Conservation (phyloP, 768 basidiomycete genomes). For the Mycena filopes region DNA sequence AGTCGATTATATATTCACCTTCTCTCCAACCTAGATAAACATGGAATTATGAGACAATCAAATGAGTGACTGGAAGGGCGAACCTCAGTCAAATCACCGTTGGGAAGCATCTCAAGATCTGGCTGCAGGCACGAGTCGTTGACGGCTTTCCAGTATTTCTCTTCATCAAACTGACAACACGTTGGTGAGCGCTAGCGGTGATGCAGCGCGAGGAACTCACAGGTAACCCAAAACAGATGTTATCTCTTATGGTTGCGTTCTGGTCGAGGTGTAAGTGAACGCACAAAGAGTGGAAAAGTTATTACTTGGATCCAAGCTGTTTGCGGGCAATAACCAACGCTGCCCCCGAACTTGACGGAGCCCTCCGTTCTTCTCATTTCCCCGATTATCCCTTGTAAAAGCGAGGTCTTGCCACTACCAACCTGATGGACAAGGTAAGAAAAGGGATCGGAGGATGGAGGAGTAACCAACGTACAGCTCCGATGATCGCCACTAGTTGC, state of each 20-base stretch:
- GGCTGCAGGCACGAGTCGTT: slow-evolving; percentile 81
- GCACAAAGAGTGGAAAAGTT: slow-evolving; percentile 8
- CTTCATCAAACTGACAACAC: slow-evolving; percentile 67
- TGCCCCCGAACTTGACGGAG: slow-evolving; percentile 76
- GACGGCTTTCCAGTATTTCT: slow-evolving; percentile 85
- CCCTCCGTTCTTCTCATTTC: slow-evolving; percentile 85
- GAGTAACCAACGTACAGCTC: slow-evolving; percentile 53
- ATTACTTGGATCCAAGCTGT: slow-evolving; percentile 88
- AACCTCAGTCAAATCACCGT: slow-evolving; percentile 80
- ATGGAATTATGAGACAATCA: background rate
- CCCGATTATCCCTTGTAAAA: slow-evolving; percentile 80
- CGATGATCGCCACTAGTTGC: slow-evolving; percentile 86
- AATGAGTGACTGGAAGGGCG: background rate
- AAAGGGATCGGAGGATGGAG: background rate
- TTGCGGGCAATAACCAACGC: slow-evolving; percentile 86
- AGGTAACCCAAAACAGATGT: slow-evolving; percentile 87
- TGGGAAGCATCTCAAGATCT: slow-evolving; percentile 80
- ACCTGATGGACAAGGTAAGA: slow-evolving; percentile 40
- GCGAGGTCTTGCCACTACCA: slow-evolving; percentile 74
- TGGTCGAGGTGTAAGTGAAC: slow-evolving; percentile 35
- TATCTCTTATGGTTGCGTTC: slow-evolving; percentile 90
- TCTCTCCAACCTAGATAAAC: slow-evolving; percentile 69
- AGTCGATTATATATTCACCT: slow-evolving; percentile 40
- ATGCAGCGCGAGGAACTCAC: background rate
- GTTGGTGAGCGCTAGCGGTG: background rate